phyloP scores from a whole-genome alignment of 225 moss, liverwort and hornwort genomes.

The Antitrichia curtipendula region DNA sequence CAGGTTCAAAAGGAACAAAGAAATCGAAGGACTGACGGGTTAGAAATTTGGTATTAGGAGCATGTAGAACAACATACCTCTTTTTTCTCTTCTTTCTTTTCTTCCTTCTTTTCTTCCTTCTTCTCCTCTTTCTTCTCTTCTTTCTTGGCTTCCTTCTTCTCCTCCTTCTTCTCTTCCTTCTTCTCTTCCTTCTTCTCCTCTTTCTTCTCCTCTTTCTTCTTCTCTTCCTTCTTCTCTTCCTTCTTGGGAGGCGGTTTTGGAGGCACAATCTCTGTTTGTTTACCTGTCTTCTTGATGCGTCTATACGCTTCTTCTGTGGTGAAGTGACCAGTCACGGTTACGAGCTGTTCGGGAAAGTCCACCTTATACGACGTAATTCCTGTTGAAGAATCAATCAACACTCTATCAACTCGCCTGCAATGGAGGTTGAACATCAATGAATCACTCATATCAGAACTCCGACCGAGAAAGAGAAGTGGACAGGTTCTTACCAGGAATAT shows the following conservation, averaged over 20 bases:
- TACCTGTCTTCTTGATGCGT: conserved; percentile 42
- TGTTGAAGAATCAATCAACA: conserved; percentile 3
- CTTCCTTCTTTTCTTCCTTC: background rate
- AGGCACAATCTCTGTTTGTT: conserved; percentile 23
- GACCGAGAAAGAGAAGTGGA: background rate
- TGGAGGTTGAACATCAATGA: background rate
- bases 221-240: conserved; percentile 9
- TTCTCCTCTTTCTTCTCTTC: background rate
- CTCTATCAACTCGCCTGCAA: background rate
- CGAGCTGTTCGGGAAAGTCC: conserved; percentile 9
- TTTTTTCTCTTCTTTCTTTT: background rate
- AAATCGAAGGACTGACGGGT: background rate
- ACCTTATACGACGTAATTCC: conserved; percentile 5
- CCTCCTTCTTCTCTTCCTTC: conserved; percentile 3
- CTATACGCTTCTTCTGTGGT: conserved; percentile 16
- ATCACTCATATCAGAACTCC: background rate
- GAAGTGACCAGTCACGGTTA: conserved; percentile 29
- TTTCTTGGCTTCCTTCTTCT: background rate
- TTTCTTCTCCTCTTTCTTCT: background rate
- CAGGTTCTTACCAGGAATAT: conserved; percentile 17
- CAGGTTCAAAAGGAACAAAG: background rate
- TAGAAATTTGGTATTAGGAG: background rate
- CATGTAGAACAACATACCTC: background rate
- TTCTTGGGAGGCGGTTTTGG: conserved; percentile 1
- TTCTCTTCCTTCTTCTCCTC: background rate